Evolutionary conservation across 2,329 filamentous ascomycete species (phyloP), one percentile per base, ranked within the genome.

Genomic region (Colletotrichum sp.): DNA sequence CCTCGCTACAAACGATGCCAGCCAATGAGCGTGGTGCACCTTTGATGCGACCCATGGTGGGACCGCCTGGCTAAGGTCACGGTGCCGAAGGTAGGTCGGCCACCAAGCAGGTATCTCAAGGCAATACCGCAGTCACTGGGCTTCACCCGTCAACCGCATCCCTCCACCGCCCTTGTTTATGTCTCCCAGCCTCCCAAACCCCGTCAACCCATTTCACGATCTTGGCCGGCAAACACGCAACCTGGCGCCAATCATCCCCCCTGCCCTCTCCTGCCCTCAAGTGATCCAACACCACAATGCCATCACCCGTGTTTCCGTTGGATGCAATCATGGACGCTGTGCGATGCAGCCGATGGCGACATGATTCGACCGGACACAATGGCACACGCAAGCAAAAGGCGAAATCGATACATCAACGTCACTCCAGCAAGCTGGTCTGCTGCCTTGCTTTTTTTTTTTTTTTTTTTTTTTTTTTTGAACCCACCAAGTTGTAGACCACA

Each of bases 141-240:
- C 34, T 36, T 36, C 34, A 16, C 34, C 34, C 34, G 34, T 36
- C 34, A 36, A 36, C 34, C 15, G 34, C 34, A 36, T 36, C 34
- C 36, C 36, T 39, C 36, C 36, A 18, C 36, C 36, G 36, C 36
- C 36, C 36, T 39, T 39, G 28, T 36, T 32, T 34, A 32, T 36
- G 34, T 16, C 34, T 59, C 64, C 74, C 59, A 74, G 49, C 70
- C 70, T 73, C 70, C 18, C 57, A 26, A 30, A 36, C 26, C 36
- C 26, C 64, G 34, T 64, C 44, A 60, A 76, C 44, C 26, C 59
- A 76, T 74, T 66, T 69, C 74, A 73, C 64, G 64, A 65, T 76
- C 74, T 59, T 32, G 73, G 74, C 70, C 59, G 59, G 70, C 65
- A 73, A 72, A 76, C 70, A 74, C 74, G 70, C 74, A 76, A 76